phyloP scores from a whole-genome alignment of 202 grass and related monocot species.

The Hordeum pubiflorum region DNA sequence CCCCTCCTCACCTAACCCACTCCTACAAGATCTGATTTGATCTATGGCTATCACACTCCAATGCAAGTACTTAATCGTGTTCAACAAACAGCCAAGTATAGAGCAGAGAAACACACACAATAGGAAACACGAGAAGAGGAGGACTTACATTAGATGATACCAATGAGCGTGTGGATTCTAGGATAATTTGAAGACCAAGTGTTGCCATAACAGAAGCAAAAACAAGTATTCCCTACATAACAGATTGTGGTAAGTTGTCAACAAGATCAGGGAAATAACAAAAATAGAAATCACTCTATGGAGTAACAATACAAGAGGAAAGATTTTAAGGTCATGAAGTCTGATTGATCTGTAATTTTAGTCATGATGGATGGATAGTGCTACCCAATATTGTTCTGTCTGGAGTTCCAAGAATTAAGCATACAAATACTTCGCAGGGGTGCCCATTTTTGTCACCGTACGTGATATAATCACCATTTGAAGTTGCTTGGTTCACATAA shows the following conservation, averaged over 20 bases:
- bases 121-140: background rate
- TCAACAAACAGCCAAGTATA: background rate
- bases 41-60: no score
- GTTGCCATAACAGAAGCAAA: slow-evolving; percentile 81
- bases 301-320: background rate
- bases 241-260: slow-evolving; percentile 5
- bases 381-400: background rate
- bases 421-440: background rate
- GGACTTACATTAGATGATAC: slow-evolving; percentile 53
- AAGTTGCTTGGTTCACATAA: background rate
- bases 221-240: slow-evolving; percentile 56
- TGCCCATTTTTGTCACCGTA: background rate
- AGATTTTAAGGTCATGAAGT: background rate
- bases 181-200: slow-evolving; percentile 70
- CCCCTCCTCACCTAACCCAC: no score
- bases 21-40: no score
- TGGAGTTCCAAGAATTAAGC: background rate
- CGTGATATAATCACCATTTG: background rate
- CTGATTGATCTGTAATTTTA: background rate
- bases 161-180: slow-evolving; percentile 50
- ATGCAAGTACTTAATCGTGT: background rate
- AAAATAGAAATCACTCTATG: background rate
- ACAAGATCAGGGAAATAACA: background rate
- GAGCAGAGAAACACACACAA: background rate
- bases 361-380: background rate